Conservation (phyloP, 2,329 filamentous ascomycete species). For the Trichoderma oligosporum region DNA sequence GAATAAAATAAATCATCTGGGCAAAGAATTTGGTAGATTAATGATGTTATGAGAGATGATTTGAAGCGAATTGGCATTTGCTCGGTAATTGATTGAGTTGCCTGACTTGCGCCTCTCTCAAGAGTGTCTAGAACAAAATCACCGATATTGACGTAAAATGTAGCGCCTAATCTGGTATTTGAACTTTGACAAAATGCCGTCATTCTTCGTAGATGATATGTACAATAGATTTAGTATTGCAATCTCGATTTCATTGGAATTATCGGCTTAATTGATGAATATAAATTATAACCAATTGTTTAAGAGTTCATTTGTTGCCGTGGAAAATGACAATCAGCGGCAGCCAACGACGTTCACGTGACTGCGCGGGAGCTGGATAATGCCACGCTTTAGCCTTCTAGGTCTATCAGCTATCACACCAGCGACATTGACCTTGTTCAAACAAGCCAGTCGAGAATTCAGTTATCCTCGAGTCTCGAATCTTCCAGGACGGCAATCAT, state of each 20-base stretch:
- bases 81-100: not conserved
- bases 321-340: too few species aligned
- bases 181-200: too few species aligned
- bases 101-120: too few species aligned
- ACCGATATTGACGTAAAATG: too few species aligned
- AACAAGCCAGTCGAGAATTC: not conserved
- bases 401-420: not conserved
- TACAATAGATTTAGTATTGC: too few species aligned
- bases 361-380: conserved; percentile 1
- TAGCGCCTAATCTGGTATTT: too few species aligned
- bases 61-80: not conserved
- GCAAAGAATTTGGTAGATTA: not conserved
- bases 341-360: conserved; percentile 1
- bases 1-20: not conserved
- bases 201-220: too few species aligned
- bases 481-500: conserved; percentile 17
- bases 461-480: not conserved
- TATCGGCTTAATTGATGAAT: too few species aligned
- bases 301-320: too few species aligned
- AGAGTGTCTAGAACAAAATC: too few species aligned
- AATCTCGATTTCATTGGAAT: too few species aligned
- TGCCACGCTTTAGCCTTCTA: conserved; percentile 9
- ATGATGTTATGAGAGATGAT: not conserved
- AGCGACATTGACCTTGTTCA: not conserved
- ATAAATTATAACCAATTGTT: too few species aligned